Base-by-base conservation (phyloP, 2,329 filamentous ascomycete species). In the Daldinia eschscholtzii region DNA sequence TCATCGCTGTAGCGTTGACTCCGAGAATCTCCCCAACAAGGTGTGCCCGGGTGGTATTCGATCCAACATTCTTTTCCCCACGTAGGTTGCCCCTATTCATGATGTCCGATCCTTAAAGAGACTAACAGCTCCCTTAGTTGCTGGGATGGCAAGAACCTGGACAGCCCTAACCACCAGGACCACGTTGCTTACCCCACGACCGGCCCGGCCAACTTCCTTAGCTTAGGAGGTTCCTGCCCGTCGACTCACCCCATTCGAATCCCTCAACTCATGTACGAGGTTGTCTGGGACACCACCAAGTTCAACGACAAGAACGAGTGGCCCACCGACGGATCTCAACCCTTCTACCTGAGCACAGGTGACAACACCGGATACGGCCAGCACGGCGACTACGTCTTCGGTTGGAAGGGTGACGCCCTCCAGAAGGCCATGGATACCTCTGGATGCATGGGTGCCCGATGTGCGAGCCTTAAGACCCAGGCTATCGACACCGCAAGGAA, bases 61-160 rank as follows among this genome's bases (percentile, higher is more conserved):
- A 60, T 80, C 81, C 46, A 84, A 83, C 69, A 80, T 84, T 50
- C 79, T 80, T 10, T 85, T 84, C 76, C 83, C 83, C 0, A 84
- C 82, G 83, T 86, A 42, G 86, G 89, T 53, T 81, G 87, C 39
- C 33, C 7, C 83, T 83, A 28, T 23, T 13, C 0, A 9, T 10
- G 3, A 15, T 2, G 13, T 20, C 4, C 9, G 18, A 10, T 15
- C 5, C 4, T 5, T 2, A 65, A 84, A 87, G 75, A 82, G 20
- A 30, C 44, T 59, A 75, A 88, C 7, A 67, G 53, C 1, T 72
- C 72, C 56, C 82, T 80, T 13, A 75, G 73, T n/a, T 88, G 86
- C 80, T 88, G 86, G 86, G 81, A 88, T 61, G 86, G 86, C 18
- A 79, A 79, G 56, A 81, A 86, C 70, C 70, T 84, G 50, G 84